Base-by-base conservation (phyloP, 169 alveolate genomes). In the Sarcocystis neurona region DNA sequence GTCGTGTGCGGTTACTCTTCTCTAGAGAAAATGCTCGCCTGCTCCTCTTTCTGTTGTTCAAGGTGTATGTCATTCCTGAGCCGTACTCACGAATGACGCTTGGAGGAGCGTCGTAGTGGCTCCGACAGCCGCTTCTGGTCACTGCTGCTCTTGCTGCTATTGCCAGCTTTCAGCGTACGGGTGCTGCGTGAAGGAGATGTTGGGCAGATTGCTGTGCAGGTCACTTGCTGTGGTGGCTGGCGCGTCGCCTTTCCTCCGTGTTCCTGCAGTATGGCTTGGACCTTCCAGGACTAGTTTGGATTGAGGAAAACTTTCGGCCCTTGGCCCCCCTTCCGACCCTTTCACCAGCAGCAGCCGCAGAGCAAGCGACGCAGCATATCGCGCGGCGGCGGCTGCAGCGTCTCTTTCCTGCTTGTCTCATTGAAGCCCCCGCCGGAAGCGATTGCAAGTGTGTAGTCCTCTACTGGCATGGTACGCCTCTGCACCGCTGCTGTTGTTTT, bases 391-490 rank as follows among this genome's bases (percentile, higher is more conserved):
- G 60, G 27, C 0, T 32, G 32, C 56, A 66, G 63, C 1, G 79
- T 0, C 47, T 63, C 41, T 82, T 82, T 43, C 88, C 88, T 15
- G 88, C 88, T 32, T 82, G 32, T 79, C 60, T 82, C 88, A 60
- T 82, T 37, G 47, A 18, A 15, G 79, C 88, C 18, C 88, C 88
- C 43, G 70, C 46, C 48, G n/a, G n/a, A n/a, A 60, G 79, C 32
- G 79, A 53, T 3, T 44, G 70, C 30, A 56, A 82, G 32, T 58
- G 70, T 56, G 56, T 43, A 8, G 43, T 82, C 46, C 88, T 82
- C 88, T 82, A 82, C 79, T 82, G 88, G 88, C 88, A 82, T 58
- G 88, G 88, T 82, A 27, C 1, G 79, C 43, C 58, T 23, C 79
- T 27, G 8, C 75, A 63, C 41, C 15, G n/a, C n/a, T n/a, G n/a